Base-by-base conservation (phyloP, 495 filamentous ascomycete species). In the Emericellopsis terricola region DNA sequence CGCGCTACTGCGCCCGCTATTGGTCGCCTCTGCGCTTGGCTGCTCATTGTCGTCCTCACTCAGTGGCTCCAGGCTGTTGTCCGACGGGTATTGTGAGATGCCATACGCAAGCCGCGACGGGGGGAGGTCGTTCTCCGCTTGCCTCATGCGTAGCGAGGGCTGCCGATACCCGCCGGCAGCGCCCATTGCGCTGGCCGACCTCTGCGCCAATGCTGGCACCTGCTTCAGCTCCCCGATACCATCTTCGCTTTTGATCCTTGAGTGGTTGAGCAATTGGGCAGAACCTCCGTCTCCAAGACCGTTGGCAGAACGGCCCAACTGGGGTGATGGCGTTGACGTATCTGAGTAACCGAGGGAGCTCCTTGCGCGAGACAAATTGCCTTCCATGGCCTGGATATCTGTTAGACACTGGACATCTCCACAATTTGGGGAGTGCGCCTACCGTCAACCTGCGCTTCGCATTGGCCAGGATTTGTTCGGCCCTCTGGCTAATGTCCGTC, bases 381-480 rank as follows among this genome's bases (percentile, higher is more conserved):
- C 81, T 54, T 93, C 85, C 81, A 94, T 91, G 13, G 82, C 74
- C 85, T 94, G 44, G 2, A 34, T 13, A 9, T 11, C 10, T 9
- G 16, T n/a, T n/a, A n/a, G n/a, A n/a, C n/a, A n/a, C n/a, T n/a
- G n/a, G n/a, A n/a, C n/a, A n/a, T n/a, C n/a, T n/a, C n/a, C n/a
- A n/a, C n/a, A n/a, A n/a, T n/a, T n/a, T n/a, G 13, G 8, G 15
- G 29, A 11, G 23, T 6, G 6, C 11, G 54, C 81, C 53, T 64
- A 94, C 85, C 53, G 79, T 83, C 28, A 94, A 57, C 43, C 84
- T 66, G 51, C 70, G 76, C 56, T 94, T 94, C 19, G 85, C 85
- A 56, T 91, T 91, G 23, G 82, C 81, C 28, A 94, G 60, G 49
- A 93, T 93, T 38, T 80, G 60, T 50, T 94, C 85, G 8, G 85